Conservation (phyloP, 1,139 yeast species). For the Geotrichum cucujoidarum region DNA sequence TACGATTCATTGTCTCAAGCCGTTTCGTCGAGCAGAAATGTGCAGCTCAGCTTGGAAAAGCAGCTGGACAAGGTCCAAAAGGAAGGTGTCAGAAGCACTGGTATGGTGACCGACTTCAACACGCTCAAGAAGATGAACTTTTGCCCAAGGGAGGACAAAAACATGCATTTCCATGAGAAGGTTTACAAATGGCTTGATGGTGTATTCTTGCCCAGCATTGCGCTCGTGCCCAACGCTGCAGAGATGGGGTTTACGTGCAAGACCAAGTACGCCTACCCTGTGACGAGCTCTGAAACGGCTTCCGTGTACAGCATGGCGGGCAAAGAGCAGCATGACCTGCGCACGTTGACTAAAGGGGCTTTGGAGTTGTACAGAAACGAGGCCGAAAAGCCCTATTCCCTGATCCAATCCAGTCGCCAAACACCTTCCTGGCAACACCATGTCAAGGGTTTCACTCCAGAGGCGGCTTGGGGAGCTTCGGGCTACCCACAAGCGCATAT, state of each 20-base stretch:
- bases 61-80: not conserved
- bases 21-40: not conserved
- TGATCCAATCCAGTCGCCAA: not conserved
- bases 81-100: not conserved
- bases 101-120: not conserved
- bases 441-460: no score
- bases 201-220: slow-evolving; percentile 2
- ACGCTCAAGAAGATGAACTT: slow-evolving; percentile 11
- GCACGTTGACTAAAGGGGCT: slow-evolving; percentile 20
- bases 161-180: slow-evolving; percentile 26
- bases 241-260: slow-evolving; percentile 7
- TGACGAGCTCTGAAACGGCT: slow-evolving; percentile 18
- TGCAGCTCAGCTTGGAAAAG: not conserved
- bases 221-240: not conserved
- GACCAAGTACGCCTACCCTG: slow-evolving; percentile 18
- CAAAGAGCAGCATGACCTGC: slow-evolving; percentile 22
- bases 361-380: slow-evolving; percentile 24
- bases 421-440: slow-evolving; percentile 12
- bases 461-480: no score
- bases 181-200: slow-evolving; percentile 26
- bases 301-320: slow-evolving; percentile 17
- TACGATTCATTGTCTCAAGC: not conserved
- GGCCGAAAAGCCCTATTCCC: slow-evolving; percentile 13
- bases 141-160: slow-evolving; percentile 25
- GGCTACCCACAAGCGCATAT: no score